phyloP scores from a whole-genome alignment of 192 early-diverging fungal genomes.

The Cetraspora pellucida region DNA sequence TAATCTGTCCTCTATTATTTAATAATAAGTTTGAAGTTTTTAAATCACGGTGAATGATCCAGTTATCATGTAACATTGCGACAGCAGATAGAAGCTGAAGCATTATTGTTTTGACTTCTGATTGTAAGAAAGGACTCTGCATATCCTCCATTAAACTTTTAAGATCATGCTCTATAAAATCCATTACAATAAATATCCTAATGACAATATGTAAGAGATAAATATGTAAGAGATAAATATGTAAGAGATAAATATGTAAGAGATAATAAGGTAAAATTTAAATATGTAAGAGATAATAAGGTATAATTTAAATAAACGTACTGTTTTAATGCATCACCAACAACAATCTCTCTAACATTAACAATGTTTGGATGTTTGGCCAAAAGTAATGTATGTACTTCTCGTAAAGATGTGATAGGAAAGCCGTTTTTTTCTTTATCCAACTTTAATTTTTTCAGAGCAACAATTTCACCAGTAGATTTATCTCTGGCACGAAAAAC shows the following conservation, averaged over 20 bases:
- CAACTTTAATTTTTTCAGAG: slow-evolving; percentile 60
- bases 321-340: slow-evolving; percentile 64
- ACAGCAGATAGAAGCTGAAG: slow-evolving; percentile 67
- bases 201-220: slow-evolving; percentile 34
- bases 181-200: slow-evolving; percentile 97
- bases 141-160: slow-evolving; percentile 88
- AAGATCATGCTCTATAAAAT: slow-evolving; percentile 95
- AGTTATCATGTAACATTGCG: slow-evolving; percentile 63
- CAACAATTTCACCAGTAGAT: slow-evolving; percentile 70
- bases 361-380: slow-evolving; percentile 87
- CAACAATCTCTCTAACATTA: slow-evolving; percentile 77
- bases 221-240: neutral
- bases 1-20: slow-evolving; percentile 60
- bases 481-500: slow-evolving; percentile 90
- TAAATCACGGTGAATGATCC: slow-evolving; percentile 73
- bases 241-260: neutral
- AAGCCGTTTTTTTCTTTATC: slow-evolving; percentile 72
- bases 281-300: neutral
- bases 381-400: slow-evolving; percentile 72
- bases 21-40: slow-evolving; percentile 67
- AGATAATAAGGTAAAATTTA: neutral
- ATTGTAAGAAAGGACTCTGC: slow-evolving; percentile 76
- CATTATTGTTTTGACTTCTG: slow-evolving; percentile 83
- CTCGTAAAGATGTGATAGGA: slow-evolving; percentile 76
- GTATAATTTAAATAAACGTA: slow-evolving; percentile 39